These are phyloP conservation scores for Suhomyces bokatorum DNA, from an alignment of 1,139 yeast species.

Conservation along the genomic window DNA sequence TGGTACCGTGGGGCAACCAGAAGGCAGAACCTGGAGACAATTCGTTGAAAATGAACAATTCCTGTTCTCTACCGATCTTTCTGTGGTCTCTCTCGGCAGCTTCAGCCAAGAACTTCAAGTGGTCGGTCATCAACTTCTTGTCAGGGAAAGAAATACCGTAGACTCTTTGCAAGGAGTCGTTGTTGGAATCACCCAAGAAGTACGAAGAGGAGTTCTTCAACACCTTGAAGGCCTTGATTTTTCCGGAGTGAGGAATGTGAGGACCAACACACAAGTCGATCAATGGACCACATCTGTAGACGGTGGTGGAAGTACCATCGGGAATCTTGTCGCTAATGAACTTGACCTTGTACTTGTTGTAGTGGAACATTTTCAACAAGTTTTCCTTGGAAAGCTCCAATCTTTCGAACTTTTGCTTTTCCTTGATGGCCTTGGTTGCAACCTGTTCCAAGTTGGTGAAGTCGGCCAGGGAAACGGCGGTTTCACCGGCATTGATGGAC, in stretches of 20 bases:
- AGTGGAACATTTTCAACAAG: conserved; percentile 86
- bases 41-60: conserved; percentile 91
- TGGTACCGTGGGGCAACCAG: conserved; percentile 98
- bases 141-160: conserved; percentile 99
- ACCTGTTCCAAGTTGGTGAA: conserved; percentile 83
- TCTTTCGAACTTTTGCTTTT: conserved; percentile 95
- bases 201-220: conserved; percentile 96
- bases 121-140: conserved; percentile 94
- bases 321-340: conserved; percentile 87
- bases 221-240: conserved; percentile 90
- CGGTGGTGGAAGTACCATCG: conserved; percentile 94
- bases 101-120: conserved; percentile 90
- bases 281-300: conserved; percentile 96
- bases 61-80: conserved; percentile 95
- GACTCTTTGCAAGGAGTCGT: conserved; percentile 95
- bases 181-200: conserved; percentile 88
- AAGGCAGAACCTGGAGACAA: conserved; percentile 96
- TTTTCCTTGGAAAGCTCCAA: conserved; percentile 90
- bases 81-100: conserved; percentile 98
- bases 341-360: conserved; percentile 93
- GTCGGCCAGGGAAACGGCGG: conserved; percentile 76
- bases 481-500: conserved; percentile 77
- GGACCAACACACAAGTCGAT: conserved; percentile 98
- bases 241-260: conserved; percentile 96
- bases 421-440: conserved; percentile 89